These are phyloP conservation scores for Taphrina confusa DNA, from an alignment of 1,139 yeast genomes.

Conservation along the genomic window DNA sequence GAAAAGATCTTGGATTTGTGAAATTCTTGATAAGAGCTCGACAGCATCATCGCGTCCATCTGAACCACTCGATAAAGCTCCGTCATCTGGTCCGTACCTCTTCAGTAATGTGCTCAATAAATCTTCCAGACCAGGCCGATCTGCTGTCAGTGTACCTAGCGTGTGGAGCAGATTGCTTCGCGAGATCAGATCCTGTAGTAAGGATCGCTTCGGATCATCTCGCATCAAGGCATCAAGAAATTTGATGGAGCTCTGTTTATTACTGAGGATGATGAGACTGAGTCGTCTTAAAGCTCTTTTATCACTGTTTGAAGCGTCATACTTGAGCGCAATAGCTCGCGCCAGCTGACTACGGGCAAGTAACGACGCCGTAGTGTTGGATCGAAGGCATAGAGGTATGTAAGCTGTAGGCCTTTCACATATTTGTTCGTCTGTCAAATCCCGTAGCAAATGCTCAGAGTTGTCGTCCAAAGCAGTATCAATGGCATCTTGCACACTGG, in stretches of 20 bases:
- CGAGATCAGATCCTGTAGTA: background rate
- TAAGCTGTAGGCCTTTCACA: background rate
- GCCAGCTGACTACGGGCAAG: constrained; percentile 6
- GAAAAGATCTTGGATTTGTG: constrained; percentile 27
- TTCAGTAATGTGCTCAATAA: background rate
- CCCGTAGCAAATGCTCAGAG: background rate
- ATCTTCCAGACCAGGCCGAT: constrained; percentile 2
- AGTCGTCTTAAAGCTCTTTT: background rate
- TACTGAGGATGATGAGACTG: background rate
- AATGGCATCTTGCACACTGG: background rate
- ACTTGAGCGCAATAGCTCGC: background rate
- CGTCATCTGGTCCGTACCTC: too few relatives aligned
- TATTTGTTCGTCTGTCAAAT: constrained; percentile 2
- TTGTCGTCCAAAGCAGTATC: background rate
- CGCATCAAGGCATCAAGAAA: background rate
- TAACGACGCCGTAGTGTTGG: background rate
- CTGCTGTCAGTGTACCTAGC: background rate
- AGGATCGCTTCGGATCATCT: background rate
- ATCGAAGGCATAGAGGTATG: background rate
- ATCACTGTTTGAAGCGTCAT: background rate
- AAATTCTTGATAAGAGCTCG: constrained; percentile 13
- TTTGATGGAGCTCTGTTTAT: background rate
- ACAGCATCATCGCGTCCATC: constrained; percentile 3
- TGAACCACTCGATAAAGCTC: too few relatives aligned
- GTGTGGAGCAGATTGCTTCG: background rate